Conservation (phyloP, 805 yeast species). For the Zygoascus bituminiphila region DNA sequence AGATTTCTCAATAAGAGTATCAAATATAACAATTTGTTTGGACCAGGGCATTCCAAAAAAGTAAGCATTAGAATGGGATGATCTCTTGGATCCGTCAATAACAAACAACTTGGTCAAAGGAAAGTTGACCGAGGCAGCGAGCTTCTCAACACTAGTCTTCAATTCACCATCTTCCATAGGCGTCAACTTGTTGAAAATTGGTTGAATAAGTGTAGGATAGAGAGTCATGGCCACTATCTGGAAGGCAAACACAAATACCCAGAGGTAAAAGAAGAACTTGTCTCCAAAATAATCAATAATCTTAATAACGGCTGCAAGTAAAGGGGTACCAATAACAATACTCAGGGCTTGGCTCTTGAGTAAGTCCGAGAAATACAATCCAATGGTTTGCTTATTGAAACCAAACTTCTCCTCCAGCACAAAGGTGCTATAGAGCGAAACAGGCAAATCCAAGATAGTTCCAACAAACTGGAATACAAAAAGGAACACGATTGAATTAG, state of each 20-base stretch:
- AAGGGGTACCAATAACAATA: conserved; percentile 58
- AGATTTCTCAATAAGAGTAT: conserved; percentile 78
- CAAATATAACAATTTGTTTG: conserved; percentile 89
- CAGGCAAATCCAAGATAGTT: conserved; percentile 54
- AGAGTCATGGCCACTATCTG: conserved; percentile 70
- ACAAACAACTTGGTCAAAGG: conserved; percentile 82
- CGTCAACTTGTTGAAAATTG: conserved; percentile 82
- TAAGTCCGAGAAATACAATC: conserved; percentile 65
- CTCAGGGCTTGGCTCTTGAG: conserved; percentile 52
- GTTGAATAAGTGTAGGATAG: conserved; percentile 80
- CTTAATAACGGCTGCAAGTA: conserved; percentile 66
- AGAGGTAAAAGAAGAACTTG: conserved; percentile 70
- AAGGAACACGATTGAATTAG: conserved; percentile 64
- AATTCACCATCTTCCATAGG: conserved; percentile 89
- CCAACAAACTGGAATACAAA: conserved; percentile 43
- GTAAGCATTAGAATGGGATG: conserved; percentile 94
- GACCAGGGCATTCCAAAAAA: conserved; percentile 96
- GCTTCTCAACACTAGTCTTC: conserved; percentile 67
- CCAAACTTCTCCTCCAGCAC: conserved; percentile 90
- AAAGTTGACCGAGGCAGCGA: conserved; percentile 69
- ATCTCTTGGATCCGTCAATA: conserved; percentile 94
- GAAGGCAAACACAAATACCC: conserved; percentile 59
- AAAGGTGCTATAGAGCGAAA: conserved; percentile 68
- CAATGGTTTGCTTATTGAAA: conserved; percentile 75
- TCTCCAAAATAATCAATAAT: conserved; percentile 76